These are phyloP conservation scores for Erythrophleum ivorense DNA, from an alignment of 331 rosid species.

Conservation along the genomic window DNA sequence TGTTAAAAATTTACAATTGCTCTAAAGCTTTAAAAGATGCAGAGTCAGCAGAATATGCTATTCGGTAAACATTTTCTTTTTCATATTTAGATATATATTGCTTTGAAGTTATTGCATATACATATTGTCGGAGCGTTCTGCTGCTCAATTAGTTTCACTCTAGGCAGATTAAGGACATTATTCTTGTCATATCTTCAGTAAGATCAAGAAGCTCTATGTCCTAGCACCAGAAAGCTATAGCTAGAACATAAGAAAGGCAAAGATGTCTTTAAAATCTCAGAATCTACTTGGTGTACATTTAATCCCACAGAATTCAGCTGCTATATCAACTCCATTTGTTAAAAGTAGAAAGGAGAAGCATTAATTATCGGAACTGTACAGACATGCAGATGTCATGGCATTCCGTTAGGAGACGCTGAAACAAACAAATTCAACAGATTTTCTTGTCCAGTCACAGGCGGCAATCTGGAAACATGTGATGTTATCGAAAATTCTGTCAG, in stretches of 20 bases:
- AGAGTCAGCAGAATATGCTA: conserved; percentile 17
- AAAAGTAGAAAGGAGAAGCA: conserved; percentile 30
- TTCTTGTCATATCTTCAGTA: conserved; percentile 14
- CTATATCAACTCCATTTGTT: conserved; percentile 32
- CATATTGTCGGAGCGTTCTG: conserved; percentile 32
- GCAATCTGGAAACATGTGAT: conserved; percentile 55
- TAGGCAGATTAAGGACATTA: conserved; percentile 20
- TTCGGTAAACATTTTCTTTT: not conserved
- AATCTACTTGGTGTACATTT: conserved; percentile 13
- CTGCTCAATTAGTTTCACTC: conserved; percentile 18
- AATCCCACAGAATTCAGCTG: conserved; percentile 21
- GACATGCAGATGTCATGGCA: conserved; percentile 87
- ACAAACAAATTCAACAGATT: conserved; percentile 37
- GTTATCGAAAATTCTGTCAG: conserved; percentile 58
- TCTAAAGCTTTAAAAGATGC: not conserved
- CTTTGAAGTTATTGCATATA: conserved; percentile 26
- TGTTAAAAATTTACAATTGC: not conserved
- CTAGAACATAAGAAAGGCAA: conserved; percentile 30
- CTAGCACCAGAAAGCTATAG: conserved; percentile 19
- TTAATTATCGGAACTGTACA: conserved; percentile 42
- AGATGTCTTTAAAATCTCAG: conserved; percentile 25
- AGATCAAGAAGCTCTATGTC: conserved; percentile 11
- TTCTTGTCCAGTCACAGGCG: conserved; percentile 68
- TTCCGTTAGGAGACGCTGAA: conserved; percentile 54
- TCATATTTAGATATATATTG: not conserved